A percentile compares a stretch with the other conserved stretches of the same genome.
Conservation (phyloP, 805 yeast species). For the Spathaspora arborariae region DNA sequence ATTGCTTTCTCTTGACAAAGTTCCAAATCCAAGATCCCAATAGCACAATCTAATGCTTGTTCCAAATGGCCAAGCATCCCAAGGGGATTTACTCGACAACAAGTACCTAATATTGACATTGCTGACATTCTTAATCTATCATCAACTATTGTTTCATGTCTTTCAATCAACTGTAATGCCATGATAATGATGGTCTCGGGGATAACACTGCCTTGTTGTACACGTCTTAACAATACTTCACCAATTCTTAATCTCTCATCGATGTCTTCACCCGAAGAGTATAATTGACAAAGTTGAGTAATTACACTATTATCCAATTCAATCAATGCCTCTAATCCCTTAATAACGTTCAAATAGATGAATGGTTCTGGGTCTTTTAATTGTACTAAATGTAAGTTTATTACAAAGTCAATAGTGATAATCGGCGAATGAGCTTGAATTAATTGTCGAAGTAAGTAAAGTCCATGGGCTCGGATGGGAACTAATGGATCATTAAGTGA, state of each 20-base stretch:
- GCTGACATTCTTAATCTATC: conserved; percentile 76
- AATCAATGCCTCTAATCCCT: conserved; percentile 65
- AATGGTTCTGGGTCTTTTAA: conserved; percentile 81
- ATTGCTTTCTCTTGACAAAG: conserved; percentile 41
- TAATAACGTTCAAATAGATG: conserved; percentile 79
- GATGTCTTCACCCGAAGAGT: conserved; percentile 33
- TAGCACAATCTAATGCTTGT: conserved; percentile 69
- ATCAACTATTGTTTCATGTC: conserved; percentile 38
- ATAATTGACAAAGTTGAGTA: conserved; percentile 35
- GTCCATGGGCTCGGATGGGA: conserved; percentile 85
- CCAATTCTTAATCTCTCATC: conserved; percentile 80
- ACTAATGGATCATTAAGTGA: conserved; percentile 73
- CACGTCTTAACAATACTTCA: conserved; percentile 66
- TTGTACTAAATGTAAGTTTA: conserved; percentile 60
- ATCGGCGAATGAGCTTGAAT: conserved; percentile 48
- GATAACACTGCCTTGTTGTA: conserved; percentile 46
- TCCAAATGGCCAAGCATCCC: conserved; percentile 47
- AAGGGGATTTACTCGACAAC: conserved; percentile 55
- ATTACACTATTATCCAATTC: conserved; percentile 40
- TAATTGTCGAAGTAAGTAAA: conserved; percentile 58
- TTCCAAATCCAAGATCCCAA: conserved; percentile 70
- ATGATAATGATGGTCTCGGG: conserved; percentile 42
- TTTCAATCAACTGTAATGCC: conserved; percentile 38
- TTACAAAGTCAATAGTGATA: conserved; percentile 48
- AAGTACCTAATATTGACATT: conserved; percentile 75